Base-by-base conservation (phyloP, 2,329 filamentous ascomycete genomes). In the Alternaria brassicae region DNA sequence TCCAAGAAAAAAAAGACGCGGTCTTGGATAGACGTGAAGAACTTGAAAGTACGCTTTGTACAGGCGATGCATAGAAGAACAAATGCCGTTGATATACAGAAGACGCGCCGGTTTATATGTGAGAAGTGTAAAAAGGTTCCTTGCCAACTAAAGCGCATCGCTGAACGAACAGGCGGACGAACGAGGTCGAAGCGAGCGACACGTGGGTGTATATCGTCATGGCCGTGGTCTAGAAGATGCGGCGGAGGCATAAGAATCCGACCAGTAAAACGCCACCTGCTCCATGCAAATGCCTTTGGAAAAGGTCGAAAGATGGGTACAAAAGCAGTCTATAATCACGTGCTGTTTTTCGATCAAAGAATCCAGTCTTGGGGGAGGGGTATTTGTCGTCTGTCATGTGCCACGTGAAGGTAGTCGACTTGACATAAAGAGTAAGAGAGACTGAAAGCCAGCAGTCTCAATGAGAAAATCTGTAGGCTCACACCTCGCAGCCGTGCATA, bases 401-500 rank as follows among this genome's bases (percentile, higher is more conserved):
- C 69, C 65, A 68, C 67, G 61, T 70, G 62, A 70, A 70, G 56
- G 58, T 66, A 66, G 62, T 65, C 62, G 53, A 68, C 60, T 65
- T 61, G 53, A 68, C 60, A 58, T 45, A 61, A 62, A 49, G 59
- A 62, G 66, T 17, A 37, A 63, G 51, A 63, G 65, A 62, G 49
- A 63, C 62, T 53, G 62, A 57, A 56, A 54, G 34, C 69, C 69
- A 57, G 69, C 62, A 59, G 67, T 63, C 59, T 44, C 62, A 56
- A 32, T 50, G 42, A 48, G 44, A 49, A 59, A 40, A 53, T 62
- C 52, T 49, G 10, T 10, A 49, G 23, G 36, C 23, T 58, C 61
- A 72, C 59, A 28, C 28, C 44, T 73, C 71, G 75, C 88, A 90
- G 27, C 77, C 82, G 70, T 89, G 69, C 74, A 90, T 84, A 59